Evolutionary conservation across 2,329 filamentous ascomycete genomes (phyloP).

Genomic region (Epichloe aotearoae): DNA sequence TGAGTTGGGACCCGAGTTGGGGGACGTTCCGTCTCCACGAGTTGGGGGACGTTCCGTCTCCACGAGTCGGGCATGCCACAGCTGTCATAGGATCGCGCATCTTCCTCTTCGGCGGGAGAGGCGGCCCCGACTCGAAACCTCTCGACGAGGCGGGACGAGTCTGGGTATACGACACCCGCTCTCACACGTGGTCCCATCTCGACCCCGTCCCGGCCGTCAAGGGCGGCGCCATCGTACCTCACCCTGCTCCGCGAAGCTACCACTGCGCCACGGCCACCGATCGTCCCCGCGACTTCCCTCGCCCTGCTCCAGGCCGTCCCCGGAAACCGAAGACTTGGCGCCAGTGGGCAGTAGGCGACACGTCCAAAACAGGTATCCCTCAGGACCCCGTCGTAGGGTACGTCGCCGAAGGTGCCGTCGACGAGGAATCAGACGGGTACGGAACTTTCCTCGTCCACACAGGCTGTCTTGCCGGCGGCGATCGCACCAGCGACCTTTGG

Average conservation of each 20-base stretch:
- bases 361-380: conserved; percentile 40
- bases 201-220: conserved; percentile 38
- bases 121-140: conserved; percentile 53
- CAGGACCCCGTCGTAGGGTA: conserved; percentile 45
- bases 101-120: conserved; percentile 71
- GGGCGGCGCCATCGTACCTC: conserved; percentile 23
- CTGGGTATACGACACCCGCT: conserved; percentile 60
- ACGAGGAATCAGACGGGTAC: conserved; percentile 47
- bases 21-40: conserved; percentile 48
- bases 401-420: conserved; percentile 43
- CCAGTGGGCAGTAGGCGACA: conserved; percentile 43
- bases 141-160: conserved; percentile 62
- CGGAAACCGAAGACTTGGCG: conserved; percentile 33
- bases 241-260: conserved; percentile 56
- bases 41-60: conserved; percentile 54
- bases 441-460: conserved; percentile 66
- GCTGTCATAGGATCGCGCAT: conserved; percentile 55
- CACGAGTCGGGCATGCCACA: conserved; percentile 62
- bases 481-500: conserved; percentile 59
- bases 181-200: conserved; percentile 51
- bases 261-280: conserved; percentile 48
- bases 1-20: conserved; percentile 14
- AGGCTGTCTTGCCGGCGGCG: conserved; percentile 52
- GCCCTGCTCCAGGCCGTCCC: conserved; percentile 13
- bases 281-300: conserved; percentile 38